These are phyloP conservation scores for Peronospora destructor DNA, from an alignment of 352 stramenopile species.

Conservation along the genomic window DNA sequence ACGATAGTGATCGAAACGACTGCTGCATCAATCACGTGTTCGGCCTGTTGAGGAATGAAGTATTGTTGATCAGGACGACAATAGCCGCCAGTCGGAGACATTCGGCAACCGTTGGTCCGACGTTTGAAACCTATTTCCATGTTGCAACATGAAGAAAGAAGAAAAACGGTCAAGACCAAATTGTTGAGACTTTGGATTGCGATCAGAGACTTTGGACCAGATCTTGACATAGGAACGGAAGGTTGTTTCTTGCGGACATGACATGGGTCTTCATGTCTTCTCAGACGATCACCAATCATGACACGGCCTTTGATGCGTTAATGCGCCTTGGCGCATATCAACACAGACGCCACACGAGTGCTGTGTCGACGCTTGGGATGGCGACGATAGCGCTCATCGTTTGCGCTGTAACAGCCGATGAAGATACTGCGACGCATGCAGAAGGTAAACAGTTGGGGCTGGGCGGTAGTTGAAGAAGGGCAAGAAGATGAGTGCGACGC, in stretches of 20 bases:
- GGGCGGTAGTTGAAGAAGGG: constrained; percentile 3
- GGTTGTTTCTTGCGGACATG: no score
- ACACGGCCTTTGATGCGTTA: neutral
- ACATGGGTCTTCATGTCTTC: no score
- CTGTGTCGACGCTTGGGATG: constrained; percentile 5
- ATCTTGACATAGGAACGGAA: no score
- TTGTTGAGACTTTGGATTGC: no score
- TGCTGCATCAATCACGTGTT: constrained; percentile 11
- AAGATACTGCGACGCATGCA: constrained; percentile 2
- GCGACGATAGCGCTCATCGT: constrained; percentile 4
- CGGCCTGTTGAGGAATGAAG: constrained; percentile 15
- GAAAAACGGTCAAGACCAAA: no score
- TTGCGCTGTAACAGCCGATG: constrained; percentile 4
- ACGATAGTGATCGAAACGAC: constrained; percentile 10
- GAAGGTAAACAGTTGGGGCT: constrained; percentile 1
- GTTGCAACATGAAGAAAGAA: no score
- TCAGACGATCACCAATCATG: neutral
- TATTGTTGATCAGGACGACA: constrained; percentile 15
- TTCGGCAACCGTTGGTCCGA: neutral
- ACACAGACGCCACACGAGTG: constrained; percentile 1
- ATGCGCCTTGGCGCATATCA: neutral
- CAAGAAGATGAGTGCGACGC: constrained; percentile 15
- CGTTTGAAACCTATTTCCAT: neutral
- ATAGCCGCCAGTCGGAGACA: constrained; percentile 21
- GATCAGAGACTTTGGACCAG: no score